Percentiles rank a stretch among this genome's conserved stretches.
These are phyloP conservation scores for Anethum foeniculum DNA, from an alignment of 140 eudicot genomes.

Conservation along the genomic window DNA sequence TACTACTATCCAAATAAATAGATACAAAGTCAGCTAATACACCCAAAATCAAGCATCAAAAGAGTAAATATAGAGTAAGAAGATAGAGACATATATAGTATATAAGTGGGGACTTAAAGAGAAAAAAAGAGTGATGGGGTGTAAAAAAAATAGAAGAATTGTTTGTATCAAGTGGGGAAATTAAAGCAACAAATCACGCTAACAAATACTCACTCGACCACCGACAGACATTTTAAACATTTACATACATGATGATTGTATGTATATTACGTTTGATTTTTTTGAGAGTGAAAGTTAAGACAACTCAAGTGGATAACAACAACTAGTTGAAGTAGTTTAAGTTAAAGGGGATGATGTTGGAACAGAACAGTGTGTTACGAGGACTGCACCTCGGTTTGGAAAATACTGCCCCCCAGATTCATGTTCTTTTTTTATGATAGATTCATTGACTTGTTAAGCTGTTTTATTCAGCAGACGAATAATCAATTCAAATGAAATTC, in stretches of 20 bases:
- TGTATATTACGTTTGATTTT: neutral
- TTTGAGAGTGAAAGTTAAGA: conserved; percentile 6
- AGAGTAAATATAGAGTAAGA: neutral
- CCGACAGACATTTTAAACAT: conserved; percentile 11
- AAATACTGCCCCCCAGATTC: neutral
- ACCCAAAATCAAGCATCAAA: neutral
- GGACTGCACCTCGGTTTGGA: neutral
- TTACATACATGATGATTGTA: neutral
- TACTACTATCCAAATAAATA: neutral
- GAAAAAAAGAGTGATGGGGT: conserved; percentile 6
- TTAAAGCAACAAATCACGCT: conserved; percentile 7
- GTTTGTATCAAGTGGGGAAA: neutral
- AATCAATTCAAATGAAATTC: too few relatives aligned
- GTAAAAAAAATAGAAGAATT: neutral
- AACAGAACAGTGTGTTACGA: neutral
- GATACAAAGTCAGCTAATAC: conserved; percentile 1
- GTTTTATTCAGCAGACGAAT: too few relatives aligned
- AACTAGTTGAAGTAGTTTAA: neutral
- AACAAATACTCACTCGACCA: neutral
- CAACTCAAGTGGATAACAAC: conserved; percentile 5
- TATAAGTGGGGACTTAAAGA: neutral
- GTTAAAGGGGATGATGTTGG: neutral
- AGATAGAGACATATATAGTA: neutral
- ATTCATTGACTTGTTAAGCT: neutral
- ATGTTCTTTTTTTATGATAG: neutral